A percentile compares a stretch with the other conserved stretches of the same genome.
These are phyloP conservation scores for Opeltia flavorubescens DNA, from an alignment of 495 filamentous ascomycete genomes.

Conservation along the genomic window DNA sequence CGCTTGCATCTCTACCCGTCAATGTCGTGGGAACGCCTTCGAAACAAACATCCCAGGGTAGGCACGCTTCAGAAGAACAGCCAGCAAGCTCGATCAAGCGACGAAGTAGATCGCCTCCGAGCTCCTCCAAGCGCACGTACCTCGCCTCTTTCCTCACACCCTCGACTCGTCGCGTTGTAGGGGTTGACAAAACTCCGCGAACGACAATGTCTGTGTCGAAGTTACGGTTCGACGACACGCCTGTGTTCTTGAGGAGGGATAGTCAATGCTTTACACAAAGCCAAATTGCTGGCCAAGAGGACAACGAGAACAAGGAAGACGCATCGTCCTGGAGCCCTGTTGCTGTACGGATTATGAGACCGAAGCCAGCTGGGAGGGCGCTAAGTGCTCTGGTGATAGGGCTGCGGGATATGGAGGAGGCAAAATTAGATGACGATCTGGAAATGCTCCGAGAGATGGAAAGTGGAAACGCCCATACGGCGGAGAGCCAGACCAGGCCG, in stretches of 20 bases:
- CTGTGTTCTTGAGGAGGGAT: constrained; percentile 12
- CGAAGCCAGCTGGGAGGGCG: constrained; percentile 53
- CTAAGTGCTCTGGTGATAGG: constrained; percentile 68
- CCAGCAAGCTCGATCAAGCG: too few relatives aligned
- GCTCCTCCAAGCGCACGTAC: not conserved
- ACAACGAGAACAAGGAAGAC: constrained; percentile 22
- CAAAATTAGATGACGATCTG: constrained; percentile 61
- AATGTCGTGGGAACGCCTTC: constrained; percentile 9
- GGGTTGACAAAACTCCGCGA: constrained; percentile 2
- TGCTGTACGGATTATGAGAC: constrained; percentile 36
- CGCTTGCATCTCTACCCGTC: not conserved
- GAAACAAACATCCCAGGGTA: not conserved
- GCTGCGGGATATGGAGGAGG: constrained; percentile 66
- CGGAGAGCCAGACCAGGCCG: constrained; percentile 12
- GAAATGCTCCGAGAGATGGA: constrained; percentile 76
- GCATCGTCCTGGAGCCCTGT: constrained; percentile 30
- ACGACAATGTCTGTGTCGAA: constrained; percentile 4
- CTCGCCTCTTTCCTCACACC: constrained; percentile 6
- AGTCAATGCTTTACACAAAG: constrained; percentile 6
- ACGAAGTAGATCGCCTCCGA: not conserved
- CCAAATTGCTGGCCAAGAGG: constrained; percentile 13
- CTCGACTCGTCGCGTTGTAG: constrained; percentile 2
- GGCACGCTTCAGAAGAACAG: not conserved
- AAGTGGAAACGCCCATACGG: constrained; percentile 24
- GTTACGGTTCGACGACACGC: constrained; percentile 11